A percentile compares a stretch with the other conserved stretches of the same genome.
phyloP scores from a whole-genome alignment of 768 basidiomycete species.

The Tricholoma sp. region DNA sequence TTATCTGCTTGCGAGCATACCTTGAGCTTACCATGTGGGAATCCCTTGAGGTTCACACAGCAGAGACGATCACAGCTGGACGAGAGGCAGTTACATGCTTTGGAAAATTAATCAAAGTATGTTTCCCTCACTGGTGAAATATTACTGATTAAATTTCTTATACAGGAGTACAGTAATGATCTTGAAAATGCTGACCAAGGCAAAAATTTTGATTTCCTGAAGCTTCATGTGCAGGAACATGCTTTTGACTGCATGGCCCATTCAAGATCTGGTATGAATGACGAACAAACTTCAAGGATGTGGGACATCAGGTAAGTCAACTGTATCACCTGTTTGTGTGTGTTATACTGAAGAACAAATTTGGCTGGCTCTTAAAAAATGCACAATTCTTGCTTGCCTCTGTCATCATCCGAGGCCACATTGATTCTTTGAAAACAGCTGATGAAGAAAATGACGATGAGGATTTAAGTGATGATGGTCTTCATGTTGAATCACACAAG shows the following conservation, averaged over 20 bases:
- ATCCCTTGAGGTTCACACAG: constrained; percentile 25
- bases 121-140: no score
- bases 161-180: background rate
- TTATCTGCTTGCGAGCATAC: constrained; percentile 21
- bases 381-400: constrained; percentile 6
- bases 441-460: background rate
- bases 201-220: constrained; percentile 31
- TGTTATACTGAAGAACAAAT: background rate
- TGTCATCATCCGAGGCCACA: constrained; percentile 7
- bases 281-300: constrained; percentile 28
- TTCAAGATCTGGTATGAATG: constrained; percentile 20
- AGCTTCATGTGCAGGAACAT: constrained; percentile 28
- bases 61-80: constrained; percentile 23
- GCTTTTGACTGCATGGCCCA: constrained; percentile 22
- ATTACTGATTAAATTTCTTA: background rate
- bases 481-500: no score
- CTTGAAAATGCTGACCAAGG: background rate
- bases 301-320: constrained; percentile 23
- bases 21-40: constrained; percentile 22
- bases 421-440: background rate
- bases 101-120: no score
- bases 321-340: background rate
- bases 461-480: no score
- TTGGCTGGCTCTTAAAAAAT: constrained; percentile 7
- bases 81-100: no score